Percentiles rank a stretch among this genome's conserved stretches.
These are phyloP conservation scores for Platismatia glauca DNA, from an alignment of 495 filamentous ascomycete genomes.

Conservation along the genomic window DNA sequence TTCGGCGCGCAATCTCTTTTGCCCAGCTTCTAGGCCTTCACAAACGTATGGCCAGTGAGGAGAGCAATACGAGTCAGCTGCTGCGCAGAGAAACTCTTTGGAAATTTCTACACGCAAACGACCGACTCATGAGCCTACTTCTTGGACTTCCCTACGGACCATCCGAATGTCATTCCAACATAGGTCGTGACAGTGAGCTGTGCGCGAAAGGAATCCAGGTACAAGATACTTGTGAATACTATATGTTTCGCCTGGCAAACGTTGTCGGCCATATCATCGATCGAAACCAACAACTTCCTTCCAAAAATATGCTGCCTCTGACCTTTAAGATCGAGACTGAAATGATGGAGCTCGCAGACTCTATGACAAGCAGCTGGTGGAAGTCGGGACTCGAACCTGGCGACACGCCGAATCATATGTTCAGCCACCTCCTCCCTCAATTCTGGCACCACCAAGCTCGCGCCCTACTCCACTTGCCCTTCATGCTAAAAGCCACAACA, in stretches of 20 bases:
- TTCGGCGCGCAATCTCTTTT: constrained; percentile 39
- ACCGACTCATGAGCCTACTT: constrained; percentile 40
- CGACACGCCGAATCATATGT: constrained; percentile 20
- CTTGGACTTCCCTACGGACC: constrained; percentile 44
- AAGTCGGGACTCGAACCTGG: constrained; percentile 16
- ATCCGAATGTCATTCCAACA: constrained; percentile 31
- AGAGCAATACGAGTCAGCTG: neutral
- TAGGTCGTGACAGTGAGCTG: constrained; percentile 24
- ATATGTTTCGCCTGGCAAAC: constrained; percentile 29
- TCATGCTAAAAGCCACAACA: constrained; percentile 42
- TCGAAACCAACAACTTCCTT: constrained; percentile 35
- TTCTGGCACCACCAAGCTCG: constrained; percentile 40
- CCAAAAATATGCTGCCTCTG: constrained; percentile 17
- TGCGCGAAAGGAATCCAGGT: constrained; percentile 11
- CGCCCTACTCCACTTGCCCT: constrained; percentile 44
- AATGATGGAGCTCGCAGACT: constrained; percentile 34
- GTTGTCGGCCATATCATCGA: constrained; percentile 45
- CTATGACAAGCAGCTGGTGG: constrained; percentile 32
- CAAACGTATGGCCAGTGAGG: constrained; percentile 20
- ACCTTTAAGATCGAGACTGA: constrained; percentile 43
- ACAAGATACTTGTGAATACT: constrained; percentile 21
- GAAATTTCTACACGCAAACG: constrained; percentile 35
- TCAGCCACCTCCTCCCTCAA: constrained; percentile 35
- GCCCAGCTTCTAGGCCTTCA: constrained; percentile 41
- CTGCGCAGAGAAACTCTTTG: constrained; percentile 28